Evolutionary conservation across 176 grass and related monocot genomes (phyloP), one percentile per base, ranked within the genome.

Genomic region (Zoysia japonica): DNA sequence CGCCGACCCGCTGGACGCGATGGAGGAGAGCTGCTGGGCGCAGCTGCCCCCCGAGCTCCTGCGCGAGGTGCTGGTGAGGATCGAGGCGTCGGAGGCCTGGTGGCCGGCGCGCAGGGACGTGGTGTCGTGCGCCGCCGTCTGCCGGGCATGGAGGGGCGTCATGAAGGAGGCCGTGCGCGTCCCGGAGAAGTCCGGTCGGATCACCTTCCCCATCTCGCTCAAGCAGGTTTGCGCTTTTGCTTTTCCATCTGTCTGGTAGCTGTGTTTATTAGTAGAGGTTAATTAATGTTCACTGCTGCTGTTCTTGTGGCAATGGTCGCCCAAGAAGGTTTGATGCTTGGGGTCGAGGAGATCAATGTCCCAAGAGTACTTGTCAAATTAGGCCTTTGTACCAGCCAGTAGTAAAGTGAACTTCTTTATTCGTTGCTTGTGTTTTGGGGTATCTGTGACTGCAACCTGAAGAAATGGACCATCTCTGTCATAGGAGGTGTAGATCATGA

Each of bases 151-250:
- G 96, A 82, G 96, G 69, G 84, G 79, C 16, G 93, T 88, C 84
- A 93, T 94, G 88, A 95, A 95, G 86, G 96, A 95, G 75, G 75
- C 92, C 62, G 92, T 99, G 47, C 79, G 74, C 72, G 80, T 87
- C 50, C 96, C 88, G 0, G 96, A 99, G 86, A 41, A 56, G 61
- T 95, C 96, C 7, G 88, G 79, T 15, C 90, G 89, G 75, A 76
- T 99, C 54, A 95, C 96, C 10, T 99, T 99, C 74, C 92, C 90
- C 16, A 89, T 99, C 78, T 99, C 96, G 5, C 85, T 95, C 79
- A 99, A 98, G 78, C 90, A 94, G 96, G 94, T 97, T 28, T 37
- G 81, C 0, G 15, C 2, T 69, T 16, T 45, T 37, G 28, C 28
- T 28, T 28, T 28, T 28, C 1, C 9, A 50, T 65, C 66, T 17